Evolutionary conservation across 73 alveolate species (phyloP).

Genomic region (Tetrahymena elliotti): DNA sequence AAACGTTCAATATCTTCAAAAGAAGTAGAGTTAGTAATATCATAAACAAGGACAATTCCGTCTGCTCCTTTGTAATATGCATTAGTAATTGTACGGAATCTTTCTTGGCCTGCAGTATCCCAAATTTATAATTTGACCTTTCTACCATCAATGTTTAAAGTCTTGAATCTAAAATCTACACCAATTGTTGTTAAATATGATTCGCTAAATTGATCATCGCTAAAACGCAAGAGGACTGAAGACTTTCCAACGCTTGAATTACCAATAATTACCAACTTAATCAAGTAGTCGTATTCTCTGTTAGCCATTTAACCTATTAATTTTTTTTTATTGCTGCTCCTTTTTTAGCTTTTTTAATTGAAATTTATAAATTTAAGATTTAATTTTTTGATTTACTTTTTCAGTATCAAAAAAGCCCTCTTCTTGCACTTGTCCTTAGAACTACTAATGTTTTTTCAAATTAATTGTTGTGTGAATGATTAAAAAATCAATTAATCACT

Average conservation of each 20-base stretch:
- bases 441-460: not conserved
- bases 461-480: not conserved
- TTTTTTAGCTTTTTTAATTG: not conserved
- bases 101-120: constrained; percentile 97
- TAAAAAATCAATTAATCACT: not conserved
- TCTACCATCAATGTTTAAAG: constrained; percentile 28
- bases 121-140: constrained; percentile 81
- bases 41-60: constrained; percentile 71
- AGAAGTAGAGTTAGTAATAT: constrained; percentile 48
- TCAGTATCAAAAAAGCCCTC: not conserved
- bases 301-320: not conserved
- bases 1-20: constrained; percentile 49
- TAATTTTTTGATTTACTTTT: not conserved
- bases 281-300: constrained; percentile 61
- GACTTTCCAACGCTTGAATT: constrained; percentile 84
- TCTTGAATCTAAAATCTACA: constrained; percentile 69
- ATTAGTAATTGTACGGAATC: constrained; percentile 78
- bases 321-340: not conserved
- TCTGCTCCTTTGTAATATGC: constrained; percentile 69
- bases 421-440: not conserved
- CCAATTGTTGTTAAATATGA: constrained; percentile 81
- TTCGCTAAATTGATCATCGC: constrained; percentile 79
- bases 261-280: constrained; percentile 75
- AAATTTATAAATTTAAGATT: not conserved
- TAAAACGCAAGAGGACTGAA: constrained; percentile 67